phyloP scores from a whole-genome alignment of 1,284 basidiomycete species.

The Wolfiporia cocos region DNA sequence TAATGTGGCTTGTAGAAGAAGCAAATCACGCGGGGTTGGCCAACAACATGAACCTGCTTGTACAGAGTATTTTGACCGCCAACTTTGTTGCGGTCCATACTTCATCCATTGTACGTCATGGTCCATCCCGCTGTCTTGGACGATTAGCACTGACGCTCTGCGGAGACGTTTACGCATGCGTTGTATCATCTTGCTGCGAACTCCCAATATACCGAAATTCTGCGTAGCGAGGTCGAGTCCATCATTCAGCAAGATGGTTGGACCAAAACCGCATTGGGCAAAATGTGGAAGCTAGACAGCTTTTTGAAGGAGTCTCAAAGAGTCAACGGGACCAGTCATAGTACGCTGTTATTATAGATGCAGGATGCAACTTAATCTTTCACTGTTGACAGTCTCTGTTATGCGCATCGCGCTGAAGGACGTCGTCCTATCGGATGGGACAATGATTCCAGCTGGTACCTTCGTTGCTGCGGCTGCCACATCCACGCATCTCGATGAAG shows the following conservation, averaged over 20 bases:
- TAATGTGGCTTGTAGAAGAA: constrained; percentile 22
- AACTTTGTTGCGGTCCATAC: constrained; percentile 29
- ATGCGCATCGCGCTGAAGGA: constrained; percentile 24
- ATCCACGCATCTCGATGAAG: constrained; percentile 32
- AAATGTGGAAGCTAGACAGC: constrained; percentile 46
- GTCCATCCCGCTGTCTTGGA: background rate
- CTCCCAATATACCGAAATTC: constrained; percentile 31
- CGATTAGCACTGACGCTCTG: background rate
- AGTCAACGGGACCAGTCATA: constrained; percentile 22
- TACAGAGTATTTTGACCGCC: constrained; percentile 17
- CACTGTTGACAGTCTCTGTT: background rate
- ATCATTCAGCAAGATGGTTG: constrained; percentile 35
- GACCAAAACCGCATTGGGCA: constrained; percentile 36
- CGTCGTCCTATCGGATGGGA: constrained; percentile 36
- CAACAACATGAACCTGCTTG: constrained; percentile 12
- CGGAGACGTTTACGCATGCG: constrained; percentile 29
- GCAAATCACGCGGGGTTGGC: constrained; percentile 11
- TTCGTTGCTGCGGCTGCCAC: constrained; percentile 32
- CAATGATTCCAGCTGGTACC: constrained; percentile 34
- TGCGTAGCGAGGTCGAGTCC: constrained; percentile 39
- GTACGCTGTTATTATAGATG: constrained; percentile 12
- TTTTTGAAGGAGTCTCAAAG: constrained; percentile 43
- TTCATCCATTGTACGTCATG: constrained; percentile 19
- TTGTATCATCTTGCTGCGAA: constrained; percentile 35
- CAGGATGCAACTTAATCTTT: background rate